Percentiles rank a stretch among this genome's conserved stretches.
phyloP scores from a whole-genome alignment of 78 protist species.

The Isochrysis galbana region DNA sequence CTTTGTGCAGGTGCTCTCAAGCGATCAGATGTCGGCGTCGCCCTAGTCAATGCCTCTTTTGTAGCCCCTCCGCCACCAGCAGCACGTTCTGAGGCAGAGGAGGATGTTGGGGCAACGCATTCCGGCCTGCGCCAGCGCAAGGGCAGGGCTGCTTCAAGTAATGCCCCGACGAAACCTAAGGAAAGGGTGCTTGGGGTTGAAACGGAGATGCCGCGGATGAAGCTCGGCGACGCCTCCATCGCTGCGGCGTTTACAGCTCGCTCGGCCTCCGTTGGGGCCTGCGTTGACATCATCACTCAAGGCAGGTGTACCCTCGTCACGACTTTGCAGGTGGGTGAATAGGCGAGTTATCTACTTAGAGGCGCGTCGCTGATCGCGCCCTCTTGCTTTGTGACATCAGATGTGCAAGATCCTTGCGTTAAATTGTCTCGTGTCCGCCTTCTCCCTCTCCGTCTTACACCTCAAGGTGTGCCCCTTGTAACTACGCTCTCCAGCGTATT shows the following conservation, averaged over 20 bases:
- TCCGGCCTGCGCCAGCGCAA: neutral
- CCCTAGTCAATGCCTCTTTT: slow-evolving; percentile 38
- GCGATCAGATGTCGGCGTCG: slow-evolving; percentile 95
- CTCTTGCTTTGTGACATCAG: too few relatives aligned
- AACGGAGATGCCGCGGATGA: slow-evolving; percentile 64
- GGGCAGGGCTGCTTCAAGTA: neutral
- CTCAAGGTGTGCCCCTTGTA: too few relatives aligned
- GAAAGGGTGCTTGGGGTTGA: too few relatives aligned
- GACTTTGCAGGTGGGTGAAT: too few relatives aligned
- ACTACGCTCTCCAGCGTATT: too few relatives aligned
- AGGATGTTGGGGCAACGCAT: neutral
- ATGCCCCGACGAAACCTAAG: too few relatives aligned
- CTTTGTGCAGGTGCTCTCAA: slow-evolving; percentile 91
- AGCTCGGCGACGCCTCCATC: slow-evolving; percentile 95
- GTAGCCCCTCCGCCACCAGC: neutral
- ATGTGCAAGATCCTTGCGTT: slow-evolving; percentile 95
- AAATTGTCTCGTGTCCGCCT: slow-evolving; percentile 89
- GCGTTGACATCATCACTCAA: neutral
- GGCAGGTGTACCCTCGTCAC: slow-evolving; percentile 88
- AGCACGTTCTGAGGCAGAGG: neutral
- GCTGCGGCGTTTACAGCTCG: slow-evolving; percentile 97
- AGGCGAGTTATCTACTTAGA: too few relatives aligned
- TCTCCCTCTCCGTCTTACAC: slow-evolving; percentile 83
- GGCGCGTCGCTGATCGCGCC: too few relatives aligned
- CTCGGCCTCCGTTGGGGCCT: slow-evolving; percentile 39